A percentile compares a stretch with the other conserved stretches of the same genome.
These are phyloP conservation scores for Aspergillus clavatus DNA, from an alignment of 2,329 filamentous ascomycete species.

Conservation along the genomic window DNA sequence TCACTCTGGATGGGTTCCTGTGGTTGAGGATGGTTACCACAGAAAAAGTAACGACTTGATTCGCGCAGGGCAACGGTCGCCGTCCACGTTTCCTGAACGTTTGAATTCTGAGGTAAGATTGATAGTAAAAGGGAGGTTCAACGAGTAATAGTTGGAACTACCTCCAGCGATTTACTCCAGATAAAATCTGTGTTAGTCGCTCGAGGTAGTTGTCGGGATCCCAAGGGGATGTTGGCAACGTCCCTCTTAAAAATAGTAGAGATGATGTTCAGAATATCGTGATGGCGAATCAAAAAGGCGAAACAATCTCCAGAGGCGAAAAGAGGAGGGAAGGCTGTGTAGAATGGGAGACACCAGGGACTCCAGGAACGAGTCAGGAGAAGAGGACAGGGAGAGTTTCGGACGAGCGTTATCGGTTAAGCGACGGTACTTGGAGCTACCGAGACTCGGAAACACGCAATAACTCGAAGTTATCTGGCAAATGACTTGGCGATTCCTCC, in stretches of 20 bases:
- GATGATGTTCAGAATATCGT: neutral
- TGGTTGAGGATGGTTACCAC: slow-evolving; percentile 10
- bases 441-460: slow-evolving; percentile 17
- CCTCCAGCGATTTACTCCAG: slow-evolving; percentile 37
- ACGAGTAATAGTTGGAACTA: slow-evolving; percentile 20
- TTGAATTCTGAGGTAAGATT: slow-evolving; percentile 1
- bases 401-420: slow-evolving; percentile 13
- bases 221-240: slow-evolving; percentile 14
- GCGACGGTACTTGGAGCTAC: slow-evolving; percentile 16
- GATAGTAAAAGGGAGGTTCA: neutral
- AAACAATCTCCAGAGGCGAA: slow-evolving; percentile 2
- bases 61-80: neutral
- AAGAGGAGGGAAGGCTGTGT: slow-evolving; percentile 4
- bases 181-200: slow-evolving; percentile 35
- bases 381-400: slow-evolving; percentile 10
- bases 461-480: no score
- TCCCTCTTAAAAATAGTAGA: neutral
- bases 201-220: slow-evolving; percentile 34
- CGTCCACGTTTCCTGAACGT: neutral
- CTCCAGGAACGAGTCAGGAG: slow-evolving; percentile 2
- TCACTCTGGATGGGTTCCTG: slow-evolving; percentile 8
- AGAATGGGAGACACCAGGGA: slow-evolving; percentile 8
- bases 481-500: no score
- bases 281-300: neutral
- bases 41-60: neutral